These are phyloP conservation scores for Citrus cavaleriei DNA, from an alignment of 345 rosid species.

Conservation along the genomic window DNA sequence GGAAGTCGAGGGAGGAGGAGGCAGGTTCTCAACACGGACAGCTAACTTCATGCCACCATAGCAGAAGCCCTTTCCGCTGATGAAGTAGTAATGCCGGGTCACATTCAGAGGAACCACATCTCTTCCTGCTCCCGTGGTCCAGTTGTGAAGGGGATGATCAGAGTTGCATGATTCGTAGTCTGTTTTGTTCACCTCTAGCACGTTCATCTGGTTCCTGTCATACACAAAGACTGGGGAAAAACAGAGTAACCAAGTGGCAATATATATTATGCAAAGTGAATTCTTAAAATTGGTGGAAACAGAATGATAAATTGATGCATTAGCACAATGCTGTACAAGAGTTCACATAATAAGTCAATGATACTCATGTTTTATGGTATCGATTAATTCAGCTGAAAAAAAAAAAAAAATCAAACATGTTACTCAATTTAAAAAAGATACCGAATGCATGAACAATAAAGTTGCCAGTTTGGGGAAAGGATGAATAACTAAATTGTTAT, in stretches of 20 bases:
- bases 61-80: constrained; percentile 92
- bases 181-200: constrained; percentile 87
- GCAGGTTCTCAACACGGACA: constrained; percentile 55
- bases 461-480: not conserved
- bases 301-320: not conserved
- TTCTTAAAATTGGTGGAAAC: not conserved
- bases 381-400: not conserved
- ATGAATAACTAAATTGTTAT: not conserved
- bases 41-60: constrained; percentile 75
- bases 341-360: not conserved
- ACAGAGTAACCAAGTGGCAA: constrained; percentile 1
- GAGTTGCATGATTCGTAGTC: constrained; percentile 66
- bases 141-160: constrained; percentile 64
- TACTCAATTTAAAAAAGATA: not conserved
- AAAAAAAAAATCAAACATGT: not conserved
- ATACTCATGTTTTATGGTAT: not conserved
- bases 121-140: constrained; percentile 89
- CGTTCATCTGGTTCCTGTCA: constrained; percentile 79
- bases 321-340: not conserved
- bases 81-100: constrained; percentile 64
- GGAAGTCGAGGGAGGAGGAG: constrained; percentile 64
- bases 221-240: constrained; percentile 67
- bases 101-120: constrained; percentile 85
- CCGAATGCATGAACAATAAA: not conserved
- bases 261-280: not conserved